These are phyloP conservation scores for Artemisia annua DNA, from an alignment of 129 eudicot genomes.

Conservation along the genomic window DNA sequence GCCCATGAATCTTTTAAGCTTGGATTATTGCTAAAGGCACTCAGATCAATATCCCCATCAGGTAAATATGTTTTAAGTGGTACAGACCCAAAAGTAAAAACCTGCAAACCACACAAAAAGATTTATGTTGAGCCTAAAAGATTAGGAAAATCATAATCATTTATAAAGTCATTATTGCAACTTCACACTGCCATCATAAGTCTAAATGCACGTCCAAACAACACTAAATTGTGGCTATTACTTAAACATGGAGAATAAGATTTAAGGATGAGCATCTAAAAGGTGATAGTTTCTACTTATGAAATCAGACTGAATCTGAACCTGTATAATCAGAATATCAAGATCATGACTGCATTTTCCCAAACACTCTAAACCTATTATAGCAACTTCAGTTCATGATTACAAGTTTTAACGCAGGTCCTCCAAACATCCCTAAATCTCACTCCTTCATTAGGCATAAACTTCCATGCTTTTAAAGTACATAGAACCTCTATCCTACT, in stretches of 20 bases:
- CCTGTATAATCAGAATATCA: background rate
- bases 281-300: too few relatives aligned
- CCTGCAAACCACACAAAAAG: conserved; percentile 43
- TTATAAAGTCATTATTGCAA: background rate
- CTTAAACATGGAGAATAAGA: too few relatives aligned
- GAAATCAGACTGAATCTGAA: too few relatives aligned
- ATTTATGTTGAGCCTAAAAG: background rate
- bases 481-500: too few relatives aligned
- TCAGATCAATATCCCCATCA: conserved; percentile 95
- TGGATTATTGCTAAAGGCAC: conserved; percentile 69
- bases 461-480: too few relatives aligned
- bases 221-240: background rate
- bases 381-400: background rate
- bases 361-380: background rate
- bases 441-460: too few relatives aligned
- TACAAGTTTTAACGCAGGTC: background rate
- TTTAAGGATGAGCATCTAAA: too few relatives aligned
- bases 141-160: background rate
- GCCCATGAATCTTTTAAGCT: conserved; percentile 89
- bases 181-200: background rate
- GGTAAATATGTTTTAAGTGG: conserved; percentile 97
- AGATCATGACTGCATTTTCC: background rate
- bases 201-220: background rate
- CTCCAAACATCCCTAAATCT: too few relatives aligned
- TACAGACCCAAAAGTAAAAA: conserved; percentile 91